These are phyloP conservation scores for Pyracantha coccinea DNA, from an alignment of 331 rosid genomes.

Conservation along the genomic window DNA sequence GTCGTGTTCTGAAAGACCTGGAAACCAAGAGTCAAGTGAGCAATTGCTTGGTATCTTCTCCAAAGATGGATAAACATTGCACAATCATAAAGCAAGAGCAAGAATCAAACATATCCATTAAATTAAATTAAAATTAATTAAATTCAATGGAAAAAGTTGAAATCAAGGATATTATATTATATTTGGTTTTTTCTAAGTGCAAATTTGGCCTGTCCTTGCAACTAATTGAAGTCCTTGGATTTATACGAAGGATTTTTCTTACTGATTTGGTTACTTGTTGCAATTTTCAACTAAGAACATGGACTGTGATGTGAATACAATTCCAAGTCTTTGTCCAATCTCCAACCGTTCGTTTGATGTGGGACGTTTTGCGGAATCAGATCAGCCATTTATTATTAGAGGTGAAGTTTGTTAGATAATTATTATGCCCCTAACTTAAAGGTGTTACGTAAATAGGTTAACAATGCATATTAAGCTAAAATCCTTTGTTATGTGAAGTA, in stretches of 20 bases:
- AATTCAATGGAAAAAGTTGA: not conserved
- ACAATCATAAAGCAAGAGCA: not conserved
- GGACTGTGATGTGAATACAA: not conserved
- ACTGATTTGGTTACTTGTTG: not conserved
- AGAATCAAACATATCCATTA: not conserved
- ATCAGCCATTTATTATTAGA: not conserved
- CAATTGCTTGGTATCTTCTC: slow-evolving; percentile 4
- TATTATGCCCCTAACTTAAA: not conserved
- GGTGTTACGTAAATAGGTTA: no score
- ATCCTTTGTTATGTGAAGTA: no score
- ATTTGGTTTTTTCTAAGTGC: not conserved
- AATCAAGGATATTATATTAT: not conserved
- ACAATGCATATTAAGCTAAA: not conserved
- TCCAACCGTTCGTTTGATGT: not conserved
- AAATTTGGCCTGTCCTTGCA: not conserved
- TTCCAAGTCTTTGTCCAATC: not conserved
- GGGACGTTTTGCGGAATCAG: not conserved
- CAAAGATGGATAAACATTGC: not conserved
- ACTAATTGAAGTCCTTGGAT: not conserved
- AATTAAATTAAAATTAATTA: not conserved
- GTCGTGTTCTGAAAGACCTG: slow-evolving; percentile 1
- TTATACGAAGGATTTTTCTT: not conserved
- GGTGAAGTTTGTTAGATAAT: not conserved
- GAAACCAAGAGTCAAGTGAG: slow-evolving; percentile 2
- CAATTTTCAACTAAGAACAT: not conserved